Evolutionary conservation across 495 filamentous ascomycete genomes (phyloP).

Genomic region (Penicillium taxi): DNA sequence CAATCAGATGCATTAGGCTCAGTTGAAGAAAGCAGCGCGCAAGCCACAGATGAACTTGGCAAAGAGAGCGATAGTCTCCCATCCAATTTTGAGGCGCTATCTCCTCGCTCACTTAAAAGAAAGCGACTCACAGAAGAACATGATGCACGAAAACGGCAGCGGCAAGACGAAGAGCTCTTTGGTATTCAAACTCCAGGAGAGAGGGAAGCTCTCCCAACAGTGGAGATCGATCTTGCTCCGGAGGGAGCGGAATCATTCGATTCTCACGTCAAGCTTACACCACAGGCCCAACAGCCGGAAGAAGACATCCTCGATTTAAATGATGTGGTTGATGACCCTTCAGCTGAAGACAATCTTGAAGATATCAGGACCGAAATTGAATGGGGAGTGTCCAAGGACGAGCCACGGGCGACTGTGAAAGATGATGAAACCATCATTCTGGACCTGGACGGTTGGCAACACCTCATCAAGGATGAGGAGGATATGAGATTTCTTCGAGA

Average conservation of each 20-base stretch:
- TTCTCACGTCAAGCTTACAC: conserved; percentile 2
- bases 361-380: conserved; percentile 38
- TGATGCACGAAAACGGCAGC: conserved; percentile 59
- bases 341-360: conserved; percentile 16
- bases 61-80: conserved; percentile 1
- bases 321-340: conserved; percentile 16
- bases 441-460: conserved; percentile 72
- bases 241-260: too few relatives aligned
- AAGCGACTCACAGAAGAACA: conserved; percentile 57
- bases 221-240: conserved; percentile 3
- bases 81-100: conserved; percentile 16
- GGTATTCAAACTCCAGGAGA: conserved; percentile 32
- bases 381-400: conserved; percentile 54
- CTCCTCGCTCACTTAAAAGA: conserved; percentile 54
- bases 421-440: conserved; percentile 60
- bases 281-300: conserved; percentile 2
- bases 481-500: conserved; percentile 54
- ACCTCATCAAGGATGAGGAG: conserved; percentile 71
- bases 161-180: conserved; percentile 74
- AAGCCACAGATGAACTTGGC: conserved; percentile 1
- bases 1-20: conserved; percentile 19
- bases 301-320: not conserved
- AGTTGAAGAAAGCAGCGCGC: conserved; percentile 5
- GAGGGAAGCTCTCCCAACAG: not conserved
- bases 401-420: conserved; percentile 56